Base-by-base conservation (phyloP, 257 asterid species). In the Solanum raphanifolium region DNA sequence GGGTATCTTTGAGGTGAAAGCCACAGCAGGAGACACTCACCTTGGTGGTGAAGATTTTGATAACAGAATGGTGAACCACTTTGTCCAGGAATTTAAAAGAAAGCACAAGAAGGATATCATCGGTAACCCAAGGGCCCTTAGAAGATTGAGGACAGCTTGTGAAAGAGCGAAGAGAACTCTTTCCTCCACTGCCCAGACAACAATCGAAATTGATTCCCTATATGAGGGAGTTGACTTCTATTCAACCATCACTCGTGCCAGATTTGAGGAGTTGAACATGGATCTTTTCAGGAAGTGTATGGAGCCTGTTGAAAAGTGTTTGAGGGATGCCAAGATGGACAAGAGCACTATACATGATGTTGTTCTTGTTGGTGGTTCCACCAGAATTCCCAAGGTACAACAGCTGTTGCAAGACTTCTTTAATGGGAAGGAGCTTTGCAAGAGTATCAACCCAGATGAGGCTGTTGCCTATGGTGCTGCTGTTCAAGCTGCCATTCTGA, bases 381-480 rank as follows among this genome's bases (percentile, higher is more conserved):
- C 87, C 12, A 83, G 91, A 83, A 89, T 89, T 74, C 91, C 89
- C 25, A 89, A 89, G 62, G 91, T 89, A 4, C 89, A 89, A 83
- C 85, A 83, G 36, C 20, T 88, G 85, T 46, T 89, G 87, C 89
- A 87, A 31, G 86, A 83, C 52, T 83, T 89, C 15, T 87, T 88
- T n/a, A 68, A 86, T 20, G 88, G 88, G 2, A 86, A 86, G 84
- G 87, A 88, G 81, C 91, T 87, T 43, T 86, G 90, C 62, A 88
- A 88, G 71, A 88, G 90, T 36, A 88, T 88, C 27, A 91, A 91
- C 86, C 93, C 93, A 6, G 91, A 91, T 69, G 93, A 91, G 83
- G 93, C 90, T 3, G 93, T 91, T 76, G 93, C 93, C 12, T 89
- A 89, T 60, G 93, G 93, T 29, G 93, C 91, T 18, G 91, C 91